These are phyloP conservation scores for Daedaleopsis nitida DNA, from an alignment of 768 basidiomycete genomes.

Conservation along the genomic window DNA sequence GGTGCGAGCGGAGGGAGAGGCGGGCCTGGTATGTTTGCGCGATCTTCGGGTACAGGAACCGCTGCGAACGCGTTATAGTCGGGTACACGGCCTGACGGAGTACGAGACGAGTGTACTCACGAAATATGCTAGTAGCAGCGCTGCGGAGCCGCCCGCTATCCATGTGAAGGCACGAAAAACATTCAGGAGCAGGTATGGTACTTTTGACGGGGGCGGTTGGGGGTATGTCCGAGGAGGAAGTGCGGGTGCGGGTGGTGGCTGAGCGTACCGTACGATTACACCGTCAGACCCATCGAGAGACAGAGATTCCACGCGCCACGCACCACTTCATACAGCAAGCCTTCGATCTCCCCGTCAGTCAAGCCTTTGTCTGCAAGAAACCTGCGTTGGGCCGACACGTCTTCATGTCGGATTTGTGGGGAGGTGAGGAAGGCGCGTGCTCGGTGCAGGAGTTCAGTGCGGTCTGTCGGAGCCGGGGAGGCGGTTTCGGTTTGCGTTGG, in stretches of 20 bases:
- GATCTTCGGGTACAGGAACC: slow-evolving; percentile 69
- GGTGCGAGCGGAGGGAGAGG: slow-evolving; percentile 60
- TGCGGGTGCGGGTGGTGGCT: slow-evolving; percentile 22
- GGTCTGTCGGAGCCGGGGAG: background rate
- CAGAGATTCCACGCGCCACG: slow-evolving; percentile 29
- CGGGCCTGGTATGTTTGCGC: slow-evolving; percentile 60
- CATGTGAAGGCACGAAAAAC: slow-evolving; percentile 61
- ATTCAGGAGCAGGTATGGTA: slow-evolving; percentile 68
- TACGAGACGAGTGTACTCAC: slow-evolving; percentile 41
- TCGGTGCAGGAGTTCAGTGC: slow-evolving; percentile 37
- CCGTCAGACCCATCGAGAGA: slow-evolving; percentile 8
- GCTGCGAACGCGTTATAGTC: too few species aligned
- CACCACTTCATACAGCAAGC: slow-evolving; percentile 59
- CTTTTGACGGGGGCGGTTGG: slow-evolving; percentile 63
- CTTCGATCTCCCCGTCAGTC: slow-evolving; percentile 57
- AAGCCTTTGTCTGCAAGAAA: slow-evolving; percentile 77
- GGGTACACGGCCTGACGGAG: background rate
- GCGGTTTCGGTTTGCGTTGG: background rate
- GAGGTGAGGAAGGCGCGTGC: slow-evolving; percentile 70
- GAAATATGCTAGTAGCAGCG: slow-evolving; percentile 63
- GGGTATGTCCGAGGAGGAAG: slow-evolving; percentile 79
- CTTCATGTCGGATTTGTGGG: slow-evolving; percentile 63
- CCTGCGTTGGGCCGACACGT: slow-evolving; percentile 52
- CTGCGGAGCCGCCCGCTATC: slow-evolving; percentile 65
- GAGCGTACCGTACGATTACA: background rate